Conservation (phyloP, 192 early-diverging fungal genomes). For the Funneliformis geosporum region DNA sequence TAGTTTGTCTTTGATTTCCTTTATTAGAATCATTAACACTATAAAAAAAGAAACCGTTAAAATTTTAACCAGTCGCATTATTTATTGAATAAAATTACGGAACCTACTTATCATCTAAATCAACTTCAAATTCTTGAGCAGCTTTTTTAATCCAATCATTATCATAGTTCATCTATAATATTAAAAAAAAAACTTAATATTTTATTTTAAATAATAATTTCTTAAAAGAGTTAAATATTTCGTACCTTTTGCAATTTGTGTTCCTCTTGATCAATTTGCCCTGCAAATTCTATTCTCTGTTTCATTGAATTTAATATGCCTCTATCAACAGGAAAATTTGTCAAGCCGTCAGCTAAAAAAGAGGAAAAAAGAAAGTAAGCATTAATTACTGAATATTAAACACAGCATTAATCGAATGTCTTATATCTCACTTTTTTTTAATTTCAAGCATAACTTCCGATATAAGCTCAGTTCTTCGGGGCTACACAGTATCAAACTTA, state of each 20-base stretch:
- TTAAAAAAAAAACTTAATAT: not conserved
- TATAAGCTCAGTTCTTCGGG: slow-evolving; percentile 84
- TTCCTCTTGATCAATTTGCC: slow-evolving; percentile 77
- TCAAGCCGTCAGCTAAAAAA: slow-evolving; percentile 49
- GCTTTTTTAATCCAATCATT: slow-evolving; percentile 77
- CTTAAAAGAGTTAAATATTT: slow-evolving; percentile 22
- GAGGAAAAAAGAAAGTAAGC: not conserved
- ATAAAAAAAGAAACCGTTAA: slow-evolving; percentile 33
- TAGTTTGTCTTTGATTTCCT: slow-evolving; percentile 42
- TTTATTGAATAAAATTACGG: slow-evolving; percentile 5
- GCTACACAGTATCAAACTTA: slow-evolving; percentile 78
- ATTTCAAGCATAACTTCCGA: slow-evolving; percentile 76
- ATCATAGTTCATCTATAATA: slow-evolving; percentile 47
- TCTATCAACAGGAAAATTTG: slow-evolving; percentile 84
- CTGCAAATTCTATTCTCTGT: slow-evolving; percentile 77
- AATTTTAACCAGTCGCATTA: slow-evolving; percentile 39
- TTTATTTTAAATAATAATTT: not conserved
- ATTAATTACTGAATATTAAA: not conserved
- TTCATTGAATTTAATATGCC: slow-evolving; percentile 69
- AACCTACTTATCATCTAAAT: slow-evolving; percentile 69
- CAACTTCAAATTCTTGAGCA: slow-evolving; percentile 79
- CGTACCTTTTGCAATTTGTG: slow-evolving; percentile 72
- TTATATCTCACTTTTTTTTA: slow-evolving; percentile 63
- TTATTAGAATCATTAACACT: slow-evolving; percentile 35
- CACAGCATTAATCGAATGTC: not conserved